These are phyloP conservation scores for Lentinus brumalis DNA, from an alignment of 768 basidiomycete species.

Conservation along the genomic window DNA sequence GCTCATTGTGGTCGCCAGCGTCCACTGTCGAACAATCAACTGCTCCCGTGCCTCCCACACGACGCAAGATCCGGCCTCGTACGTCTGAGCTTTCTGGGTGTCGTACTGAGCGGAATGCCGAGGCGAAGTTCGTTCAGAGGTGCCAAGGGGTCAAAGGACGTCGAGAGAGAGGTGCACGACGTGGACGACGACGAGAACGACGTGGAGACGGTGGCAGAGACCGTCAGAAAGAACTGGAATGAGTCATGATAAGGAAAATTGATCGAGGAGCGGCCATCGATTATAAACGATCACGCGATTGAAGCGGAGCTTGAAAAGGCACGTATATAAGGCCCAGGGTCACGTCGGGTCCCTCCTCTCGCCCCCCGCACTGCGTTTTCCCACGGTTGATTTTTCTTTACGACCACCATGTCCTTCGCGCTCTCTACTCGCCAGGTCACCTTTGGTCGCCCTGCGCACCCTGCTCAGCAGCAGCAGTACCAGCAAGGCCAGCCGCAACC, in stretches of 20 bases:
- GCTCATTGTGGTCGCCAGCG: slow-evolving; percentile 18
- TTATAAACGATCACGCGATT: slow-evolving; percentile 22
- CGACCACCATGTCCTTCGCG: slow-evolving; percentile 53
- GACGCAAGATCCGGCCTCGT: background rate
- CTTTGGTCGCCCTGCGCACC: slow-evolving; percentile 63
- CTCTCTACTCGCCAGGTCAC: slow-evolving; percentile 79
- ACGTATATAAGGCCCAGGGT: slow-evolving; percentile 17
- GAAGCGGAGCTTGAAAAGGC: slow-evolving; percentile 21
- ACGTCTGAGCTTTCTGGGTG: background rate
- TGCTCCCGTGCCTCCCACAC: background rate
- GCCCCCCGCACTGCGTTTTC: slow-evolving; percentile 21
- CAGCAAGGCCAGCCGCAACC: slow-evolving; percentile 46
- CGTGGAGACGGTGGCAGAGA: slow-evolving; percentile 6
- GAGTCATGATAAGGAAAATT: slow-evolving; percentile 18
- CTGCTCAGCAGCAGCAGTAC: slow-evolving; percentile 39
- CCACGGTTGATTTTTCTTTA: slow-evolving; percentile 20
- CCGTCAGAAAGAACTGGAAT: slow-evolving; percentile 12
- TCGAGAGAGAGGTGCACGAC: background rate
- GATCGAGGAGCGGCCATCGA: slow-evolving; percentile 9
- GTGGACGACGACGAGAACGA: background rate
- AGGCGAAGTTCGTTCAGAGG: background rate
- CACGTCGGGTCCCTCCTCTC: slow-evolving; percentile 7
- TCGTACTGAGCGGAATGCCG: background rate
- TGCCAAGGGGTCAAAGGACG: background rate
- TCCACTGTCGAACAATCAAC: slow-evolving; percentile 9